These are phyloP conservation scores for Mycosphaerella sp. DNA, from an alignment of 2,329 filamentous ascomycete genomes.

Conservation along the genomic window DNA sequence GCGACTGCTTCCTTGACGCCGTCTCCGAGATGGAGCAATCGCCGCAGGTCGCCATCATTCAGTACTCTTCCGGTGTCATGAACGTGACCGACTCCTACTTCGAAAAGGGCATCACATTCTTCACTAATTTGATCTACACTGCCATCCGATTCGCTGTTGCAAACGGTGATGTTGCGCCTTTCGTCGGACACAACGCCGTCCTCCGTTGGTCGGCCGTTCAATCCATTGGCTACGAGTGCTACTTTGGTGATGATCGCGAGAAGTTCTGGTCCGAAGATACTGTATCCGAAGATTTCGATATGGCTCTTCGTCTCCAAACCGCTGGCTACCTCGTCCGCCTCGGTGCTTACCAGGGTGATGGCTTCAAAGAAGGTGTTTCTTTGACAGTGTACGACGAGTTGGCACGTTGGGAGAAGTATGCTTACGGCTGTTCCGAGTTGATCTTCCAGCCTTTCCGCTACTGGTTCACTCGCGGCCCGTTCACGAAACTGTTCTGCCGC, in stretches of 20 bases:
- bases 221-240: constrained; percentile 63
- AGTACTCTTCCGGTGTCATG: constrained; percentile 73
- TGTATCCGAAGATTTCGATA: constrained; percentile 76
- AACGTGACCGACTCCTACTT: constrained; percentile 66
- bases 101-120: constrained; percentile 40
- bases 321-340: constrained; percentile 67
- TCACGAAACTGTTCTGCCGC: constrained; percentile 69
- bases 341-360: constrained; percentile 66
- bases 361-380: constrained; percentile 77
- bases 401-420: constrained; percentile 81
- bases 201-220: constrained; percentile 71
- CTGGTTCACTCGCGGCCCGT: constrained; percentile 68
- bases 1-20: constrained; percentile 70
- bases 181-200: constrained; percentile 74
- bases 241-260: constrained; percentile 57
- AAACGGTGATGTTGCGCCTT: constrained; percentile 70
- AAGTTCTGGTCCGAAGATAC: constrained; percentile 79
- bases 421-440: constrained; percentile 76
- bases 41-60: constrained; percentile 71
- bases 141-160: constrained; percentile 72
- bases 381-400: constrained; percentile 80
- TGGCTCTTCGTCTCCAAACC: constrained; percentile 70
- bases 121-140: constrained; percentile 64
- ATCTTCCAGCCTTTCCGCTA: constrained; percentile 71
- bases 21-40: constrained; percentile 77